Percentiles rank a stretch among this genome's conserved stretches.
Evolutionary conservation across 345 rosid genomes (phyloP).

Genomic region (Hypericum perforatum): DNA sequence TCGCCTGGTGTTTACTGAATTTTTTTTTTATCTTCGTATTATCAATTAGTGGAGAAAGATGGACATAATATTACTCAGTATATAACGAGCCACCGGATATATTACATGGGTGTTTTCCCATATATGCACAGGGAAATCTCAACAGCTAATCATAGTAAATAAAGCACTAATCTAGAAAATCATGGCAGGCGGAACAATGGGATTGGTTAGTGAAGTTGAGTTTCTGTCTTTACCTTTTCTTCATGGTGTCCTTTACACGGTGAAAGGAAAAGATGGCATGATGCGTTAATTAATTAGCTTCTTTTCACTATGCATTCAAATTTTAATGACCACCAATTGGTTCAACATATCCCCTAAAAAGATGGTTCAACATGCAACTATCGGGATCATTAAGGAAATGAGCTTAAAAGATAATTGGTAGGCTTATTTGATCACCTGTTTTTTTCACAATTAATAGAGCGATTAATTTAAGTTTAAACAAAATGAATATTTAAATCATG

Average conservation of each 20-base stretch:
- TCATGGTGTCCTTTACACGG: neutral
- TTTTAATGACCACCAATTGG: neutral
- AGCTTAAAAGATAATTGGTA: too few relatives aligned
- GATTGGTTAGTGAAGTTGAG: neutral
- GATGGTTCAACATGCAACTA: neutral
- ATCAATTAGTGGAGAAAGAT: too few relatives aligned
- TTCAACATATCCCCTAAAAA: slow-evolving; percentile 11
- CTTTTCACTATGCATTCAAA: slow-evolving; percentile 13
- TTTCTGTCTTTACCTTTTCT: slow-evolving; percentile 4
- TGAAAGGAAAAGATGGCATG: slow-evolving; percentile 2
- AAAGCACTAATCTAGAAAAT: slow-evolving; percentile 10
- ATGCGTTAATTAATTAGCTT: slow-evolving; percentile 11
- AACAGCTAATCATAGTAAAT: slow-evolving; percentile 14
- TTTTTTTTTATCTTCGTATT: too few relatives aligned
- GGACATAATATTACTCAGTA: too few relatives aligned
- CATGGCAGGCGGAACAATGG: neutral
- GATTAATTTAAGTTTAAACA: too few relatives aligned
- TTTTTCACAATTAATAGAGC: neutral
- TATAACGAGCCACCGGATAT: neutral
- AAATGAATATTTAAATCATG: too few relatives aligned
- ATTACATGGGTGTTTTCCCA: neutral
- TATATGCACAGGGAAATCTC: slow-evolving; percentile 12
- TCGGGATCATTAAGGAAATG: too few relatives aligned
- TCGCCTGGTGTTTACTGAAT: too few relatives aligned
- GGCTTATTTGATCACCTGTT: too few relatives aligned